Base-by-base conservation (phyloP, 2,329 filamentous ascomycete species). In the Colletotrichum cereale region DNA sequence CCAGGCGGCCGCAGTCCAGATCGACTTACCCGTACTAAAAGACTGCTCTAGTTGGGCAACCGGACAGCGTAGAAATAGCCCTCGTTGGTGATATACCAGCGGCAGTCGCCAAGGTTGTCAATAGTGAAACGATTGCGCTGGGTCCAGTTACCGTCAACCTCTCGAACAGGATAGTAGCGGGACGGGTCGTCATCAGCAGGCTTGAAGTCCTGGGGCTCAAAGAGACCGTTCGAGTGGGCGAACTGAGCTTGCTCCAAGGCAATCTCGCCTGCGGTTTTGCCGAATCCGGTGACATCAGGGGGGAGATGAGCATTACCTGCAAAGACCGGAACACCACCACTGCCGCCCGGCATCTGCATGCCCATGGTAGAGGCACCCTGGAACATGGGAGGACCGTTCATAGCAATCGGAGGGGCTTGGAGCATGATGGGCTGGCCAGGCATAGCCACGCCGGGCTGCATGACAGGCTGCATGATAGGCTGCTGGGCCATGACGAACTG, bases 41-140 rank as follows among this genome's bases (percentile, higher is more conserved):
- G 7, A 18, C 2, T 34, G 18, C 29, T 55, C 75, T 76, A 83
- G 74, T 82, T 78, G 48, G 85, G 82, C 60, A 90, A 80, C 63
- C 88, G 85, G 61, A 89, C 84, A 71, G 89, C 89, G 75, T 91
- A 91, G 78, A 91, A 91, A 76, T 85, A 83, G 34, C 89, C 89
- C 66, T 86, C 84, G 61, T 86, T 82, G 71, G 84, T 85, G 66
- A 89, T 82, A 77, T 88, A 91, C 90, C 90, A 92, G 66, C 88
- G 85, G 75, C 84, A 85, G 65, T 85, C 82, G 36, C 85, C 86
- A 76, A 89, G 84, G 76, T 84, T 83, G 77, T 91, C 89, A 79
- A 92, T 89, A 64, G 88, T 87, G 79, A 85, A 85, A 40, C 89
- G 87, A 78, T 85, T 88, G 78, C 88, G 86, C 79, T 89, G 84